Conservation (phyloP, 73 alveolate genomes). For the Tetrahymena elliotti region DNA sequence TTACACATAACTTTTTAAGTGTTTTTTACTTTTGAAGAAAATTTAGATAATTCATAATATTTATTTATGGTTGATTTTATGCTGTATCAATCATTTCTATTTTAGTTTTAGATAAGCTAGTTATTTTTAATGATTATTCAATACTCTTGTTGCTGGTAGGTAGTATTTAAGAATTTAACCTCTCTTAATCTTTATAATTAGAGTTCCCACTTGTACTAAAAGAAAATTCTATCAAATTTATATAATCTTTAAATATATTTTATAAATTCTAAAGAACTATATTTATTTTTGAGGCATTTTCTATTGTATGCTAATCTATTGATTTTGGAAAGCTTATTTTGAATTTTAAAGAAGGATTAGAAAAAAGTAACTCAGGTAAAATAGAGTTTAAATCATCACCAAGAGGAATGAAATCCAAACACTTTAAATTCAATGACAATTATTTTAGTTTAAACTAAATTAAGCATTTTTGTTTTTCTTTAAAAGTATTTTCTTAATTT, state of each 20-base stretch:
- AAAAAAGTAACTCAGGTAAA: neutral
- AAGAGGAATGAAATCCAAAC: neutral
- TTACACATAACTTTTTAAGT: neutral
- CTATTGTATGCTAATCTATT: neutral
- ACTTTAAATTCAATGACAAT: neutral
- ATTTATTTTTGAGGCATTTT: neutral
- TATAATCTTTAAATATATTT: neutral
- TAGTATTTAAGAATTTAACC: neutral
- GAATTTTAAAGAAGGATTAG: neutral
- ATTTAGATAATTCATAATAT: neutral
- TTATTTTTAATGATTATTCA: neutral
- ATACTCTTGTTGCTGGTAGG: neutral
- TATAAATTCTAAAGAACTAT: neutral
- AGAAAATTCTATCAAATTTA: neutral
- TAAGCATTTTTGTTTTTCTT: neutral
- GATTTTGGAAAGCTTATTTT: neutral
- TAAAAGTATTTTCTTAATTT: too few species aligned
- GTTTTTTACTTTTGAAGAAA: neutral
- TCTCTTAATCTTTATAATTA: neutral
- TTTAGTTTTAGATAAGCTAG: neutral
- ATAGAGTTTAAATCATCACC: neutral
- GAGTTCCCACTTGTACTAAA: neutral
- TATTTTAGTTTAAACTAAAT: neutral
- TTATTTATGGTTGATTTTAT: neutral
- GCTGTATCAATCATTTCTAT: neutral